Evolutionary conservation across 1,284 basidiomycete species (phyloP).

Genomic region (Neotropicomus parvogracilis): DNA sequence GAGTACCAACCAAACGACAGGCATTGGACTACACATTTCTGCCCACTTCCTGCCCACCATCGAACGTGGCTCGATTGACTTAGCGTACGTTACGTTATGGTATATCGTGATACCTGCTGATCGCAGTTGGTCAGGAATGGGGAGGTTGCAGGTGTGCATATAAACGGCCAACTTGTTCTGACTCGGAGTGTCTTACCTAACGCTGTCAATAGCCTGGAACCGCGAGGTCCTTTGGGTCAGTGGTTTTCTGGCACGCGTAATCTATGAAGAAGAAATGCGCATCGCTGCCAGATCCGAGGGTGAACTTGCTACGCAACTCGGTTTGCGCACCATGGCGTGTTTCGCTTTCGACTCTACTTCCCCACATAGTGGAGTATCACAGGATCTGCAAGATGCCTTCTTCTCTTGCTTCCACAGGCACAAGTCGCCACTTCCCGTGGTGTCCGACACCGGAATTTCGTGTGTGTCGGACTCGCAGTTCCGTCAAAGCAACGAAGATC

Average conservation of each 20-base stretch:
- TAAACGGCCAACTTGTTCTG: not conserved
- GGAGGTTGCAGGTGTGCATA: slow-evolving; percentile 59
- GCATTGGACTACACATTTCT: slow-evolving; percentile 86
- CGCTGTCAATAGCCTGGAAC: slow-evolving; percentile 68
- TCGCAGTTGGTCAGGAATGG: slow-evolving; percentile 52
- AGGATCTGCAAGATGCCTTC: slow-evolving; percentile 74
- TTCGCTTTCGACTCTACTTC: slow-evolving; percentile 84
- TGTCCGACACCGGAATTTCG: slow-evolving; percentile 73
- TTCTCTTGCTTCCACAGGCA: slow-evolving; percentile 55
- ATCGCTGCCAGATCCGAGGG: slow-evolving; percentile 35
- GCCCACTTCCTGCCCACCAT: slow-evolving; percentile 95
- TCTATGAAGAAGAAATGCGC: slow-evolving; percentile 82
- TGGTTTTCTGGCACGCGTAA: slow-evolving; percentile 75
- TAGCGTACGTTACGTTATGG: slow-evolving; percentile 49
- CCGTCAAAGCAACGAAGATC: not conserved
- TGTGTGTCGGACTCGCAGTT: not conserved
- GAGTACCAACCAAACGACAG: slow-evolving; percentile 87
- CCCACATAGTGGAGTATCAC: slow-evolving; percentile 76
- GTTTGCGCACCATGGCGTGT: slow-evolving; percentile 79
- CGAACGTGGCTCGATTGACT: slow-evolving; percentile 89
- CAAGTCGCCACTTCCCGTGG: slow-evolving; percentile 16
- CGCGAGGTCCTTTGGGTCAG: slow-evolving; percentile 80
- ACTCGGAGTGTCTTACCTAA: not conserved
- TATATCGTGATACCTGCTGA: slow-evolving; percentile 8
- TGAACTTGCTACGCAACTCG: slow-evolving; percentile 49